Evolutionary conservation across 176 grass and related monocot genomes (phyloP), one percentile per base, ranked within the genome.

Genomic region (Avena sativa): DNA sequence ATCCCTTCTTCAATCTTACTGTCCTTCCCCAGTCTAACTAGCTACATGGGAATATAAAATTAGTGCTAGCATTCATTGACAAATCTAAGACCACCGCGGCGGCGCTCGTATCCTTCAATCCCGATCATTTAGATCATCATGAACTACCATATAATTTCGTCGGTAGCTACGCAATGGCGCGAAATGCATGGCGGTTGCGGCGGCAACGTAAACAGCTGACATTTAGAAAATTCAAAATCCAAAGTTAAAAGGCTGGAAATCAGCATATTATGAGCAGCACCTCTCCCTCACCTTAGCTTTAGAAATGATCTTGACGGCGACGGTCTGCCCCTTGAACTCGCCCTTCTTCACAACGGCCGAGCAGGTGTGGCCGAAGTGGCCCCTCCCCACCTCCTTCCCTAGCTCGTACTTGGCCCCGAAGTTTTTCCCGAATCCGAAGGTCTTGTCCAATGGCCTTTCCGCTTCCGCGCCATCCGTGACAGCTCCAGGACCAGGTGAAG

Each of bases 321-420:
- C 87, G 34, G 80, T 80, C 8, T 99, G 94, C 4, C 97, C 97
- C 88, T 94, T 99, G 80, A 61, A 86, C 53, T 99, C 97, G 74
- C 97, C 94, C 89, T 94, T 99, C 83, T 94, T 99, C 1, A 92
- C 90, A 21, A 87, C 92, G 17, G 85, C 94, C 0, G 89, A 94
- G 89, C 97, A 99, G 21, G 97, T 99, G 82, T 99, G 97, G 0
- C 97, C 97, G 67, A 99, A 99, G 88, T 99, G 97, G 0, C 97
- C 97, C 80, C 97, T 91, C 17, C 97, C 97, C 6, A 99, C 92
- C 92, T 99, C 97, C 94, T 99, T 99, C 77, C 94, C 97, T 52
- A 96, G 89, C 77, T 99, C 97, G 47, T 94, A 99, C 83, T 94
- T 99, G 59, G 97, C 92, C 56, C 94, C 97, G 67, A 99, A 96